Evolutionary conservation across 169 alveolate genomes (phyloP).

Genomic region (Cryptosporidium muris): DNA sequence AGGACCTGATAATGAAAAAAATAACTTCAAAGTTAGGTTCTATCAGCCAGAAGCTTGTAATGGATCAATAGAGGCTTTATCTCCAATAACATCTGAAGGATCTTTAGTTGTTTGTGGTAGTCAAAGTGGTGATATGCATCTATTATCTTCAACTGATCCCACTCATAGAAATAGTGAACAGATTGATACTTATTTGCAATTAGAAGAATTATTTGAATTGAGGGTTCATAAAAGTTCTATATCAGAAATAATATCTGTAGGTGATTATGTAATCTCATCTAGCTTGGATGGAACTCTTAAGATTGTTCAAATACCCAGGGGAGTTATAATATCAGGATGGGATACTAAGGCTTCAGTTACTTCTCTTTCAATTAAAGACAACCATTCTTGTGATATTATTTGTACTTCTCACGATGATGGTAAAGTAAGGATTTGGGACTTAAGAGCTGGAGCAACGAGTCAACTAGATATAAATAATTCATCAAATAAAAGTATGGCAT

Average conservation of each 20-base stretch:
- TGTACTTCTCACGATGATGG: conserved; percentile 71
- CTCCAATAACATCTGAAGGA: conserved; percentile 28
- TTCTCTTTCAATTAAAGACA: conserved; percentile 26
- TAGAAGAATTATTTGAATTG: not conserved
- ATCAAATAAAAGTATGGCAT: not conserved
- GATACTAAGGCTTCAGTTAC: conserved; percentile 19
- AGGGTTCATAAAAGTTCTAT: conserved; percentile 13
- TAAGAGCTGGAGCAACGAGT: conserved; percentile 48
- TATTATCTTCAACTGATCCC: conserved; percentile 12
- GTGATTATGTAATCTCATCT: conserved; percentile 43
- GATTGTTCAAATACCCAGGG: conserved; percentile 7
- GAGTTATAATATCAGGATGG: conserved; percentile 59
- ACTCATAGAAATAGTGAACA: not conserved
- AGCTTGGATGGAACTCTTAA: conserved; percentile 62
- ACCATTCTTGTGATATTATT: conserved; percentile 17
- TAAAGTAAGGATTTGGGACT: conserved; percentile 62
- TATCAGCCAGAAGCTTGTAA: conserved; percentile 11
- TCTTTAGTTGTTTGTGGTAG: conserved; percentile 42
- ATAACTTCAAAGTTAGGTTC: not conserved
- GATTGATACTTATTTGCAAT: not conserved
- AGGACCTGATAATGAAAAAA: not conserved
- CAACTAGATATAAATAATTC: conserved; percentile 14
- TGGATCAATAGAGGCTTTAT: conserved; percentile 61
- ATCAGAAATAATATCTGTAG: conserved; percentile 38
- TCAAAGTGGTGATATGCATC: conserved; percentile 26